phyloP scores from a whole-genome alignment of 1,284 basidiomycete species.

The Athelia sp. region DNA sequence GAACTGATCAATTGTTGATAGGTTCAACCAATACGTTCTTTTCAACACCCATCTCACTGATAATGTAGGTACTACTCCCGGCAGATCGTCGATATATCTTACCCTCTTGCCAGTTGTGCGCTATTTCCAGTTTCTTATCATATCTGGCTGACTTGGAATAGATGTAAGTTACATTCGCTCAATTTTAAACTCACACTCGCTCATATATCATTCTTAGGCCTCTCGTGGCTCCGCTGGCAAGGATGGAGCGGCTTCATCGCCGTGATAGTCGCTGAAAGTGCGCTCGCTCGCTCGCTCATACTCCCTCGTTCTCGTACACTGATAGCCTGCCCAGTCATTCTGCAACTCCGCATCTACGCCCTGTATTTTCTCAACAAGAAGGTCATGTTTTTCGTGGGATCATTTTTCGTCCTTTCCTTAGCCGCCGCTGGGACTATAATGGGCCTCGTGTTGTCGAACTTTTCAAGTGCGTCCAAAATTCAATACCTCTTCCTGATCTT shows the following conservation, averaged over 20 bases:
- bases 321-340: conserved; percentile 34
- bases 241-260: conserved; percentile 50
- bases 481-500: too few relatives aligned
- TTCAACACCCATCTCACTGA: conserved; percentile 25
- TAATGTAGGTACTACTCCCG: conserved; percentile 19
- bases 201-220: too few relatives aligned
- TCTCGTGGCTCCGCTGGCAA: conserved; percentile 51
- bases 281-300: conserved; percentile 10
- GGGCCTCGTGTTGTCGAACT: conserved; percentile 31
- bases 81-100: not conserved
- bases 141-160: not conserved
- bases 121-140: conserved; percentile 1
- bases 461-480: conserved; percentile 30
- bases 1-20: conserved; percentile 13
- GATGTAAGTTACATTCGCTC: not conserved
- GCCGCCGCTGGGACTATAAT: conserved; percentile 41
- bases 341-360: conserved; percentile 60
- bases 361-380: conserved; percentile 49
- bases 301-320: not conserved
- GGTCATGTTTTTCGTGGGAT: conserved; percentile 39
- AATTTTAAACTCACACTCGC: not conserved
- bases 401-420: conserved; percentile 33
- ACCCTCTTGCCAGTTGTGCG: conserved; percentile 25
- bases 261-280: conserved; percentile 50
- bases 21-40: conserved; percentile 45